These are phyloP conservation scores for Spergularia azorica DNA, from an alignment of 179 eudicot genomes.

Conservation along the genomic window DNA sequence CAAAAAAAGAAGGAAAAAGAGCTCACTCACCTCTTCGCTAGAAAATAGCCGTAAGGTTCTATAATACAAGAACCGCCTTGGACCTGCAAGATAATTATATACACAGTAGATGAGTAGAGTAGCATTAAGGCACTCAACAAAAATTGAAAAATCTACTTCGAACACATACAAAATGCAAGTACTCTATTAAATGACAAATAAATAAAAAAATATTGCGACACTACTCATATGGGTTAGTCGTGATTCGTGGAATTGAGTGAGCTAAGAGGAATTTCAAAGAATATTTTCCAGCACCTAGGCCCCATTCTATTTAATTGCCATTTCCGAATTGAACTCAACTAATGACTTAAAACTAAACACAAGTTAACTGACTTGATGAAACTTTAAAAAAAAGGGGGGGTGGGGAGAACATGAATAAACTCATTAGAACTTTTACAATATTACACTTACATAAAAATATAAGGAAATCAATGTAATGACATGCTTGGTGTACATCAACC, in stretches of 20 bases:
- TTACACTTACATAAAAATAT: too few relatives aligned
- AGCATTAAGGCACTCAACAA: background rate
- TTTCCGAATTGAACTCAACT: too few relatives aligned
- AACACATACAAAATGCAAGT: background rate
- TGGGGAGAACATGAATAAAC: too few relatives aligned
- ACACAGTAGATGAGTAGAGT: background rate
- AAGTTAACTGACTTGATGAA: background rate
- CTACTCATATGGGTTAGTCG: background rate
- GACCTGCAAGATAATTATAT: constrained; percentile 47
- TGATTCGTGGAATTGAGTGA: background rate
- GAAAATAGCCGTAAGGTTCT: constrained; percentile 57
- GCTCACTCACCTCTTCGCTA: constrained; percentile 72
- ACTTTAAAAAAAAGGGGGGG: background rate
- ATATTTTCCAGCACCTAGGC: background rate
- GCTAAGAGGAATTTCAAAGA: background rate
- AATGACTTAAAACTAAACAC: too few relatives aligned
- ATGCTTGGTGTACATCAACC: too few relatives aligned
- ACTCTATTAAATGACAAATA: background rate
- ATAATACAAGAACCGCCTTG: constrained; percentile 72
- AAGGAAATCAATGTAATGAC: too few relatives aligned
- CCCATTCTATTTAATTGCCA: background rate
- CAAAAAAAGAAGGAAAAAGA: background rate
- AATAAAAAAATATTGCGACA: too few relatives aligned
- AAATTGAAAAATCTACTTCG: background rate
- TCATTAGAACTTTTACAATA: too few relatives aligned